Base-by-base conservation (phyloP, 345 rosid genomes). In the Arabidopsis suecica region DNA sequence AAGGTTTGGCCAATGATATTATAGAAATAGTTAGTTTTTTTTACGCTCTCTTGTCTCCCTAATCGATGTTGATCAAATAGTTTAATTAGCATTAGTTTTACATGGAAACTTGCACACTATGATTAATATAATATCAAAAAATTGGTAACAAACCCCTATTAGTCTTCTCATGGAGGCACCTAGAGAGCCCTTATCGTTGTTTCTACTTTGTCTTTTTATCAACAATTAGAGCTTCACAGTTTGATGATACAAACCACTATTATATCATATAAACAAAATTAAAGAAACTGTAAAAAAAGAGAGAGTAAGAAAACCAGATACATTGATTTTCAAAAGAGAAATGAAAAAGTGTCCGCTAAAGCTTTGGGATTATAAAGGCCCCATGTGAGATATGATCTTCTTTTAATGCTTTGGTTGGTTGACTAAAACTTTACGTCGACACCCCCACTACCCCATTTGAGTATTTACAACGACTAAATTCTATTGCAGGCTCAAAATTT, bases 351-450 rank as follows among this genome's bases (percentile, higher is more conserved):
- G 16, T 38, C 5, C n/a, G 16, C 32, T 20, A 60, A 20, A 62
- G 37, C 37, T 25, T 44, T 13, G 13, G 36, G 67, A 62, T 62
- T 62, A 42, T 8, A 42, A 62, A 62, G 68, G 23, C 23, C 68
- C 68, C 68, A 42, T 44, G 68, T 62, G 68, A 62, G 68, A 62
- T 62, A 25, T 25, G 66, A 25, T 62, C 37, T 16, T 25, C 37
- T 42, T 62, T 25, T 23, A 42, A 41, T 41, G 45, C 37, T 62
- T 62, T 62, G 48, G 53, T 62, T 62, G 37, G 67, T 62, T 42
- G 68, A 62, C 68, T 28, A 62, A 23, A 8, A 42, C 68, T 62
- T 62, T 42, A 28, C 53, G 23, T 62, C 53, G 37, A 42, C 53
- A 62, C 34, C 50, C 23, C 68, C 68, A 42, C 68, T 62, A 28